Base-by-base conservation (phyloP, 805 yeast species). In the Metschnikowia picachoensis region DNA sequence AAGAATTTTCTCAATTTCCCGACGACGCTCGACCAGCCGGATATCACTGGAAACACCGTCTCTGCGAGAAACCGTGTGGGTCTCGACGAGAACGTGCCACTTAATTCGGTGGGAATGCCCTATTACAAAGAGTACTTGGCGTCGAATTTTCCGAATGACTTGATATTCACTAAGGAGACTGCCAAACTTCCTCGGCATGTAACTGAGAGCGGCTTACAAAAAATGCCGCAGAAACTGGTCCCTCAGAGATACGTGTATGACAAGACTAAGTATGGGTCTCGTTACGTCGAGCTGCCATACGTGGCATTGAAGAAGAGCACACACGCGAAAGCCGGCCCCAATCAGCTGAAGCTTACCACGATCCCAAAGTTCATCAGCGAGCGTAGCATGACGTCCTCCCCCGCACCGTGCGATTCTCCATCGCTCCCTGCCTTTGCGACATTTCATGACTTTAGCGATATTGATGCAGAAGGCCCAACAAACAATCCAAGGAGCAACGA, bases 101-200 rank as follows among this genome's bases (percentile, higher is more conserved):
- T 92, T 46, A 83, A 82, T 39, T 60, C 80, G 1, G 72, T 94
- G 2, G 97, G 97, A 9, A 68, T 94, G 78, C 98, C 99, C 0
- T 88, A 83, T 57, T 94, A 89, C 62, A 80, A 80, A 45, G 87
- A 85, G 35, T 77, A 77, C 44, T 73, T 94, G 14, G 70, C 91
- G 8, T 89, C 97, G 0, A 83, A 87, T 12, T 92, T 91, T 89
- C 85, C 92, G 0, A 59, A 74, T 1, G 82, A 83, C 35, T 62
- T 74, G 49, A 70, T 79, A 7, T 88, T 87, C 59, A 75, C 78
- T 39, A 76, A 47, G 67, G 80, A 79, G 52, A 61, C 70, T 3
- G 88, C 95, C 1, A 79, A 80, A 46, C 67, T 85, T 4, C 82
- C 90, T 0, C 65, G 65, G 11, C 66, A 66, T 11, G 72, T 82